Conservation (phyloP, 2,329 filamentous ascomycete species). For the Aplosporella prunicola region DNA sequence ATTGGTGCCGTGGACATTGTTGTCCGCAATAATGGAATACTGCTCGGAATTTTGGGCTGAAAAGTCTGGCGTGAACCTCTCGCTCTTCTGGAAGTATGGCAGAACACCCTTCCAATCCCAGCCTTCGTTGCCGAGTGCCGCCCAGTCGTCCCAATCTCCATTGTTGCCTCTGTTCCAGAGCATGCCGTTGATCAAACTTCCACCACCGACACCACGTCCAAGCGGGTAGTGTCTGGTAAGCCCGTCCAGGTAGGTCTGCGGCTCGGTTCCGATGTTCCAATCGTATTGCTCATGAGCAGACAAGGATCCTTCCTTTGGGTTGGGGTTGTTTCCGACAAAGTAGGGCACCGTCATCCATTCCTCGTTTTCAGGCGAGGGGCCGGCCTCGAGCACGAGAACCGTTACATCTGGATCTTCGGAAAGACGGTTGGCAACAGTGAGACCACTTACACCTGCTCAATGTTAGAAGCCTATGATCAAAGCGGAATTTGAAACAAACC, state of each 20-base stretch:
- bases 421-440: conserved; percentile 19
- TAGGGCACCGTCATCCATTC: conserved; percentile 11
- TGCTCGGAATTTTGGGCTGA: conserved; percentile 13
- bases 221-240: conserved; percentile 2
- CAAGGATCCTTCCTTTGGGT: conserved; percentile 19
- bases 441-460: neutral
- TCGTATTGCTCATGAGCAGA: conserved; percentile 23
- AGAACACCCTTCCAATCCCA: conserved; percentile 24
- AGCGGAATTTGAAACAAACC: neutral
- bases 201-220: conserved; percentile 13
- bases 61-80: conserved; percentile 17
- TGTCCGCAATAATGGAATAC: conserved; percentile 20
- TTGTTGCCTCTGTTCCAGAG: conserved; percentile 7
- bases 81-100: conserved; percentile 24
- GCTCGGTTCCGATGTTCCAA: conserved; percentile 22
- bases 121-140: conserved; percentile 6
- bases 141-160: conserved; percentile 13
- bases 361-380: conserved; percentile 18
- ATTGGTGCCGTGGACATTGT: conserved; percentile 15
- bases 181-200: conserved; percentile 13
- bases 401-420: conserved; percentile 20
- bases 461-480: neutral
- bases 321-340: conserved; percentile 4
- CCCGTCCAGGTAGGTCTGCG: conserved; percentile 14
- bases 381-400: conserved; percentile 22